Evolutionary conservation across 768 basidiomycete species (phyloP).

Genomic region (Podaxis sp.): DNA sequence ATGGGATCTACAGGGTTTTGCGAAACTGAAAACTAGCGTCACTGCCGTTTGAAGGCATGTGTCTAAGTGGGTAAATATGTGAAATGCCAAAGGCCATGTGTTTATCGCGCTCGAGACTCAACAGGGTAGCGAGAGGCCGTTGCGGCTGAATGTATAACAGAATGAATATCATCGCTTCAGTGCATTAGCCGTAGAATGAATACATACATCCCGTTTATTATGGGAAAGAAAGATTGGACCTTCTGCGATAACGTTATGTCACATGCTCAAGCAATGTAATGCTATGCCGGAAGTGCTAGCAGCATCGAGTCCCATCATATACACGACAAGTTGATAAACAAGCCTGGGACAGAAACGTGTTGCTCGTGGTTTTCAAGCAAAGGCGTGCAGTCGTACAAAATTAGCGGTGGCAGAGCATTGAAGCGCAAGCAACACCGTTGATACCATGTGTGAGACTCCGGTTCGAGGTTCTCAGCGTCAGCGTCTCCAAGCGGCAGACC

Average conservation of each 20-base stretch:
- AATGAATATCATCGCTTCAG: conserved; percentile 1
- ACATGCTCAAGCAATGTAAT: neutral
- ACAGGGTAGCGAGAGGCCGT: too few relatives aligned
- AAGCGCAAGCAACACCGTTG: neutral
- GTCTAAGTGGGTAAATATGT: neutral
- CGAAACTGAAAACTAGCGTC: neutral
- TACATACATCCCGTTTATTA: neutral
- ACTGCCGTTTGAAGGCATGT: neutral
- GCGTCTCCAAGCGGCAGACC: neutral
- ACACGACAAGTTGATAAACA: neutral
- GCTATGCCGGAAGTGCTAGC: neutral
- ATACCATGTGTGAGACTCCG: neutral
- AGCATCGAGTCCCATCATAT: neutral
- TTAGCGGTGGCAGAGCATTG: neutral
- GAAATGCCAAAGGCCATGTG: neutral
- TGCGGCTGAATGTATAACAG: neutral
- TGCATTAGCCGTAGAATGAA: neutral
- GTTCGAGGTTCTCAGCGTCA: neutral
- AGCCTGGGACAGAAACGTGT: neutral
- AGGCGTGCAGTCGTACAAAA: neutral
- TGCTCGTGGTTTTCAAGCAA: neutral
- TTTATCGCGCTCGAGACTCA: neutral
- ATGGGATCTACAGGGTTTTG: neutral
- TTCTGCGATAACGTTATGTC: neutral
- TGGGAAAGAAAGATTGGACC: neutral